These are phyloP conservation scores for Phytopythium aichiense DNA, from an alignment of 352 stramenopile genomes.

Conservation along the genomic window DNA sequence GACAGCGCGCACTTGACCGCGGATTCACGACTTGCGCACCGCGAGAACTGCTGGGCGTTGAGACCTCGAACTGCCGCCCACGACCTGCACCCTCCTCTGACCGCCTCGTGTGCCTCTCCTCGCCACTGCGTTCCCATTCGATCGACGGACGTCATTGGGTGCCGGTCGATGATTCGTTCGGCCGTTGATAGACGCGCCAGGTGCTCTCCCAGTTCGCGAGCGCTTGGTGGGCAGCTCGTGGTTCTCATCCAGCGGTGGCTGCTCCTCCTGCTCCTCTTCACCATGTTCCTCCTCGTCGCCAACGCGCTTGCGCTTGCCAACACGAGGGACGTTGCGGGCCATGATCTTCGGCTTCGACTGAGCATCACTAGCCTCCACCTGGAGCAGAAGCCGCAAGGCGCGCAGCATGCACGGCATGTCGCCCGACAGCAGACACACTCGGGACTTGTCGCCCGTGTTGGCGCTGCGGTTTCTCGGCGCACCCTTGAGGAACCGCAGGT, in stretches of 20 bases:
- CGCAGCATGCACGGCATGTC: slow-evolving; percentile 45
- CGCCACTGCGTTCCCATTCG: neutral
- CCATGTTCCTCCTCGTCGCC: neutral
- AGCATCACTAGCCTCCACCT: slow-evolving; percentile 50
- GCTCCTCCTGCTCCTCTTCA: slow-evolving; percentile 8
- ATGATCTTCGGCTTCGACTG: slow-evolving; percentile 38
- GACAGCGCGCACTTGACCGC: neutral
- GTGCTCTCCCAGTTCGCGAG: neutral
- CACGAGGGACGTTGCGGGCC: slow-evolving; percentile 2
- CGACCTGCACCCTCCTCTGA: slow-evolving; percentile 30
- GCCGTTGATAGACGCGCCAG: neutral
- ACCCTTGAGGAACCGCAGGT: slow-evolving; percentile 34
- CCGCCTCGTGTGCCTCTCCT: neutral
- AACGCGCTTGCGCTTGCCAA: slow-evolving; percentile 40
- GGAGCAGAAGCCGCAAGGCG: slow-evolving; percentile 51
- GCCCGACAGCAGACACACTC: slow-evolving; percentile 48
- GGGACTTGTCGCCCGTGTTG: slow-evolving; percentile 16
- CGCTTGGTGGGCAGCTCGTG: slow-evolving; percentile 14
- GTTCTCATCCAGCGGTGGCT: slow-evolving; percentile 13
- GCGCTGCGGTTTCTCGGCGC: slow-evolving; percentile 13
- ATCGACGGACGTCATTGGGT: neutral
- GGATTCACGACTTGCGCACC: slow-evolving; percentile 4
- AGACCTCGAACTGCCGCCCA: slow-evolving; percentile 10
- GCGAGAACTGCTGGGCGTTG: slow-evolving; percentile 5
- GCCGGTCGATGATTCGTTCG: neutral